Base-by-base conservation (phyloP, 2,329 filamentous ascomycete genomes). In the Fusarium guadeloupense region DNA sequence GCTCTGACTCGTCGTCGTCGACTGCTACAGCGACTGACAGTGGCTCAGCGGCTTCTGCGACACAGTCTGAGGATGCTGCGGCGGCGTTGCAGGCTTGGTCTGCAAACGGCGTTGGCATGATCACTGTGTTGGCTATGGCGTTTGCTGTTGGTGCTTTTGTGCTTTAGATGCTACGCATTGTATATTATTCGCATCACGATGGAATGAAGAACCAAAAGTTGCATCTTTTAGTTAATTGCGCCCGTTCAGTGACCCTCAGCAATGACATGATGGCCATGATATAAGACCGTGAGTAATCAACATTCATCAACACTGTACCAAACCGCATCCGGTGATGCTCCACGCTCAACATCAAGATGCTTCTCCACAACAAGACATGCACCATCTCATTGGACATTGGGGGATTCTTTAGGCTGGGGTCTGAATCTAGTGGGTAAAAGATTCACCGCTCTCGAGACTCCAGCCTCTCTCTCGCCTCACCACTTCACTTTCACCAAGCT, bases 121-220 rank as follows among this genome's bases (percentile, higher is more conserved):
- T 74, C 30, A 64, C 71, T 21, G 46, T 64, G 14, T 43, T 73
- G 45, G 64, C 67, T 23, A 71, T 75, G 68, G 69, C 62, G 9
- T 46, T 71, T 33, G 63, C 69, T 9, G 74, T 72, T 9, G 72
- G 68, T 17, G 72, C 68, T 44, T 30, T 74, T 13, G 59, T 74
- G 54, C 46, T 72, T 41, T 75, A 68, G 65, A 33, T 33, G 28
- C 16, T 31, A 7, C n/a, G 19, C 4, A n/a, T 19, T 45, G 51
- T 56, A 26, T 54, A 37, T 34, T 57, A 9, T 17, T 42, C 38
- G 16, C 16, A 19, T 37, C 17, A 46, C 43, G 20, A 58, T 35
- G 23, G 10, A 34, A 48, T n/a, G 23, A 57, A 33, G 21, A 12
- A 34, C 37, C 35, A 35, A 38, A 46, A 34, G 37, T 40, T 12